Evolutionary conservation across 176 grass and related monocot species (phyloP).

Genomic region (Aegilops longissima): DNA sequence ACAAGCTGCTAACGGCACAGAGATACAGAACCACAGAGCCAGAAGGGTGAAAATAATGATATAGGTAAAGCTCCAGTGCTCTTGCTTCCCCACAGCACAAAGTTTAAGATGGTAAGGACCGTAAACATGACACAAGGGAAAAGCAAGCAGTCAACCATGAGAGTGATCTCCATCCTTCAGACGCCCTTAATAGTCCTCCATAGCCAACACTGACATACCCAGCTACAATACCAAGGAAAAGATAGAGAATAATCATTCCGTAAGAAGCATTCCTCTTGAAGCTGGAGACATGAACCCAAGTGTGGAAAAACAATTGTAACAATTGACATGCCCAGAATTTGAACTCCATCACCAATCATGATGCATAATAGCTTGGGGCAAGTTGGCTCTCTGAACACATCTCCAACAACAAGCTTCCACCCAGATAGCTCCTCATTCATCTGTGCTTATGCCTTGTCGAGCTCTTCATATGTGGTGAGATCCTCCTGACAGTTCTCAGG

Average conservation of each 20-base stretch:
- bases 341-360: conserved; percentile 79
- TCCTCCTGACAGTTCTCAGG: conserved; percentile 85
- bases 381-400: conserved; percentile 83
- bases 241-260: conserved; percentile 90
- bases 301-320: conserved; percentile 69
- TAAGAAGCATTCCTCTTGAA: conserved; percentile 83
- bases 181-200: conserved; percentile 76
- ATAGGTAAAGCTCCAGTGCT: conserved; percentile 86
- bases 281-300: conserved; percentile 93
- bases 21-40: conserved; percentile 86
- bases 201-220: conserved; percentile 63
- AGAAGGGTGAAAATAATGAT: conserved; percentile 78
- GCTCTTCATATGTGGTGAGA: conserved; percentile 75
- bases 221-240: conserved; percentile 76
- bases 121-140: conserved; percentile 71
- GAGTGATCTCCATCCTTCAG: conserved; percentile 72
- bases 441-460: conserved; percentile 69
- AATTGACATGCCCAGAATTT: conserved; percentile 72
- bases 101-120: conserved; percentile 73
- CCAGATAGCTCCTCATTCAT: conserved; percentile 87
- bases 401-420: conserved; percentile 87
- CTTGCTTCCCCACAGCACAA: conserved; percentile 70
- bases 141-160: conserved; percentile 82
- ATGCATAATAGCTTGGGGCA: conserved; percentile 70
- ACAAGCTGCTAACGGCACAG: conserved; percentile 66